phyloP scores from a whole-genome alignment of 2,329 filamentous ascomycete genomes.

The Phoma sp. region DNA sequence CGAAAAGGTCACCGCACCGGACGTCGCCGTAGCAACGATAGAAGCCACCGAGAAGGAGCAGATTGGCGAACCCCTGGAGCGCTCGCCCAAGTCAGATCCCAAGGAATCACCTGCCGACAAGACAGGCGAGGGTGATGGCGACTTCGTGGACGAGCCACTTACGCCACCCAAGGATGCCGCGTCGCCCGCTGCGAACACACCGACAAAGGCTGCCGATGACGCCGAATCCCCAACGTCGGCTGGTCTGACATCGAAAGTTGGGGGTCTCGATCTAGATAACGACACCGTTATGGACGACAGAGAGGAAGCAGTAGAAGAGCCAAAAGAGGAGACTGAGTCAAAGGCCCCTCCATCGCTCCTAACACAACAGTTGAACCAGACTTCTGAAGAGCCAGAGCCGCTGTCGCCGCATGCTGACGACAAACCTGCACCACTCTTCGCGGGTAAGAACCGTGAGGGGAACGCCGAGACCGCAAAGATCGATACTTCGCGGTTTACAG shows the following conservation, averaged over 20 bases:
- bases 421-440: constrained; percentile 71
- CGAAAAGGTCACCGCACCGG: constrained; percentile 78
- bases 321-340: constrained; percentile 30
- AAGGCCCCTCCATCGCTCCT: constrained; percentile 49
- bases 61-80: constrained; percentile 46
- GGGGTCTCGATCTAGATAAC: constrained; percentile 65
- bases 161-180: constrained; percentile 58
- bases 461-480: constrained; percentile 37
- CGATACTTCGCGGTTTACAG: constrained; percentile 39
- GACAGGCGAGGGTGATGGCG: constrained; percentile 59
- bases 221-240: constrained; percentile 57
- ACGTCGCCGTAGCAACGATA: constrained; percentile 72
- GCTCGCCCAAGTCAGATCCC: constrained; percentile 54
- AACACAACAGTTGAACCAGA: constrained; percentile 51
- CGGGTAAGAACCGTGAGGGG: constrained; percentile 46
- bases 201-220: constrained; percentile 36
- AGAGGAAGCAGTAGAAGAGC: constrained; percentile 27
- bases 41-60: constrained; percentile 59
- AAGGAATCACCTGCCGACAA: constrained; percentile 33
- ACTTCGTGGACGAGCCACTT: constrained; percentile 79
- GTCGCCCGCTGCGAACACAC: constrained; percentile 24
- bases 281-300: constrained; percentile 58
- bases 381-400: constrained; percentile 24
- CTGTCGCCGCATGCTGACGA: constrained; percentile 69
- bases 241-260: constrained; percentile 62